phyloP scores from a whole-genome alignment of 495 filamentous ascomycete species.

The Neurospora sp. region DNA sequence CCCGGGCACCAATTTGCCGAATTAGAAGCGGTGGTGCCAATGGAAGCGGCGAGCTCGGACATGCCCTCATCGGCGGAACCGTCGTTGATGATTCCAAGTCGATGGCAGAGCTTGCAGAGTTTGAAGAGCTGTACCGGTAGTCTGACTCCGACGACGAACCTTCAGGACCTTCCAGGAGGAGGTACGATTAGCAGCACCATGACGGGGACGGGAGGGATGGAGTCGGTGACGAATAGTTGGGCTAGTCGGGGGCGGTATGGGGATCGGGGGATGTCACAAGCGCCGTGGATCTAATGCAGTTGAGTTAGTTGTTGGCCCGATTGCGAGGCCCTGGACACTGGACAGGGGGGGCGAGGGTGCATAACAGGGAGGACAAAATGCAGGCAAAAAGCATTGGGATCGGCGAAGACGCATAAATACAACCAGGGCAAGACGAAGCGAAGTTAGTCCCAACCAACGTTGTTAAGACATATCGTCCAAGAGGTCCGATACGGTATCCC shows the following conservation, averaged over 20 bases:
- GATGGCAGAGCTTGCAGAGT: neutral
- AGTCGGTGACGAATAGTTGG: neutral
- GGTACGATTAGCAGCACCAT: neutral
- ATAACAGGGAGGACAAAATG: neutral
- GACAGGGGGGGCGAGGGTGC: neutral
- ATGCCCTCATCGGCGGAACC: neutral
- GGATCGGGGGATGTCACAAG: neutral
- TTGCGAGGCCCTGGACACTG: neutral
- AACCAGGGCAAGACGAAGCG: neutral
- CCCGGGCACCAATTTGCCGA: conserved; percentile 4
- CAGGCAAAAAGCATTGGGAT: neutral
- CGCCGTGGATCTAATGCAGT: neutral
- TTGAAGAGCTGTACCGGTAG: neutral
- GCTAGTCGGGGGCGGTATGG: neutral
- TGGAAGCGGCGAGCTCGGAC: conserved; percentile 1
- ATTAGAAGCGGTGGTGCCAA: conserved; percentile 7
- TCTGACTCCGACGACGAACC: neutral
- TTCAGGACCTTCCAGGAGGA: neutral
- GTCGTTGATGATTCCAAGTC: neutral
- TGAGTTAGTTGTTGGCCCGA: neutral
- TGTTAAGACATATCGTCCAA: neutral
- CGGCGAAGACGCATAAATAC: neutral
- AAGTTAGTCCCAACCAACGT: neutral
- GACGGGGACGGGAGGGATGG: neutral
- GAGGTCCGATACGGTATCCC: neutral